phyloP scores from a whole-genome alignment of 805 yeast species.

The Diddensiella santjacobensis region DNA sequence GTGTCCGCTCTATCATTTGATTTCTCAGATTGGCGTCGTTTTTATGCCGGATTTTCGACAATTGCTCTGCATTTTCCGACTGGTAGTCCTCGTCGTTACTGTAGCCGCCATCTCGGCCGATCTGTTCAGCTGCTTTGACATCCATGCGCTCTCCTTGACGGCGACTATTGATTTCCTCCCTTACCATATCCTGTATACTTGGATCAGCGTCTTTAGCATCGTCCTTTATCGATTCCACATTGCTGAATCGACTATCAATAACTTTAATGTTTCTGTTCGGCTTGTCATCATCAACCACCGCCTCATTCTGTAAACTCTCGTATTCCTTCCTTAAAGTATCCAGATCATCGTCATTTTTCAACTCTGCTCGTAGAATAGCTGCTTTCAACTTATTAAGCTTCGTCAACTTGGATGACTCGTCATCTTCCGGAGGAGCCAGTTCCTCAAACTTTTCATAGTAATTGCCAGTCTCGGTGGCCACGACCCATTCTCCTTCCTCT shows the following conservation, averaged over 20 bases:
- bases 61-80: conserved; percentile 39
- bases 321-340: conserved; percentile 30
- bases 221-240: conserved; percentile 9
- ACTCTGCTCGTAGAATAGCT: conserved; percentile 34
- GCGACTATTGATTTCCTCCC: conserved; percentile 36
- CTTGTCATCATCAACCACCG: background rate
- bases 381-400: conserved; percentile 34
- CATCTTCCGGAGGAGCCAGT: conserved; percentile 1
- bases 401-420: background rate
- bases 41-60: conserved; percentile 34
- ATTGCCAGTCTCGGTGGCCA: conserved; percentile 15
- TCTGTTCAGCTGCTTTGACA: conserved; percentile 33
- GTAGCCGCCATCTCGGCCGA: conserved; percentile 38
- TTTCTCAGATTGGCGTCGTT: conserved; percentile 32
- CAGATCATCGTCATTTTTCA: conserved; percentile 27
- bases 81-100: conserved; percentile 41
- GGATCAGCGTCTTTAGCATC: conserved; percentile 5
- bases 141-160: conserved; percentile 33
- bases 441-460: conserved; percentile 3
- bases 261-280: conserved; percentile 12
- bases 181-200: conserved; percentile 33
- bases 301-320: conserved; percentile 11
- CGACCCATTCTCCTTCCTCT: conserved; percentile 16
- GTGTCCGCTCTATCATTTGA: conserved; percentile 29
- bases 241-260: conserved; percentile 9